phyloP scores from a whole-genome alignment of 1,139 yeast species.

The Kurtzmaniella quercitrusa region DNA sequence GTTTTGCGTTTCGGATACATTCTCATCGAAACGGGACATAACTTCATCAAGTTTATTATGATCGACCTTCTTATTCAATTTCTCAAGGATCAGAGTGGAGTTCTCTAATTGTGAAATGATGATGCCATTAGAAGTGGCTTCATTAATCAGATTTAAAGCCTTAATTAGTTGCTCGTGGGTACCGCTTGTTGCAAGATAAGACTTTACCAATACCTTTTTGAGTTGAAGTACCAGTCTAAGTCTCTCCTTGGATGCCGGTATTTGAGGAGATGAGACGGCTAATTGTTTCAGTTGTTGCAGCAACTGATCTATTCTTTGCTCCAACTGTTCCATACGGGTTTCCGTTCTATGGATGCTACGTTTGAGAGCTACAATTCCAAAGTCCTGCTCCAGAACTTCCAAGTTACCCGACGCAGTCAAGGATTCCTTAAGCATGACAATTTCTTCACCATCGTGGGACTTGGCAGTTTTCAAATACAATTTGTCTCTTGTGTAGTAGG shows the following conservation, averaged over 20 bases:
- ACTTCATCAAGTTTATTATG: slow-evolving; percentile 29
- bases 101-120: slow-evolving; percentile 32
- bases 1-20: slow-evolving; percentile 28
- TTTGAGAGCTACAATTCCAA: slow-evolving; percentile 23
- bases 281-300: slow-evolving; percentile 13
- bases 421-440: slow-evolving; percentile 19
- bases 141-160: slow-evolving; percentile 42
- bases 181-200: slow-evolving; percentile 25
- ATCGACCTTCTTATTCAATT: slow-evolving; percentile 27
- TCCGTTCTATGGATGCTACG: slow-evolving; percentile 17
- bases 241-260: slow-evolving; percentile 1
- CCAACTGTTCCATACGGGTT: slow-evolving; percentile 17
- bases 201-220: slow-evolving; percentile 22
- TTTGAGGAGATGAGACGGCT: background rate
- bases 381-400: slow-evolving; percentile 25
- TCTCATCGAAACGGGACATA: slow-evolving; percentile 38
- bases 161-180: slow-evolving; percentile 34
- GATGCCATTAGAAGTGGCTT: slow-evolving; percentile 40
- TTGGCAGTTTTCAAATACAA: slow-evolving; percentile 12
- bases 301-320: slow-evolving; percentile 19
- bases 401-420: slow-evolving; percentile 5
- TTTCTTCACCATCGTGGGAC: slow-evolving; percentile 11
- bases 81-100: slow-evolving; percentile 31
- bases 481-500: slow-evolving; percentile 22
- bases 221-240: slow-evolving; percentile 9